Percentiles rank a stretch among this genome's conserved stretches.
phyloP scores from a whole-genome alignment of 352 stramenopile genomes.

The Globisporangium splendens region DNA sequence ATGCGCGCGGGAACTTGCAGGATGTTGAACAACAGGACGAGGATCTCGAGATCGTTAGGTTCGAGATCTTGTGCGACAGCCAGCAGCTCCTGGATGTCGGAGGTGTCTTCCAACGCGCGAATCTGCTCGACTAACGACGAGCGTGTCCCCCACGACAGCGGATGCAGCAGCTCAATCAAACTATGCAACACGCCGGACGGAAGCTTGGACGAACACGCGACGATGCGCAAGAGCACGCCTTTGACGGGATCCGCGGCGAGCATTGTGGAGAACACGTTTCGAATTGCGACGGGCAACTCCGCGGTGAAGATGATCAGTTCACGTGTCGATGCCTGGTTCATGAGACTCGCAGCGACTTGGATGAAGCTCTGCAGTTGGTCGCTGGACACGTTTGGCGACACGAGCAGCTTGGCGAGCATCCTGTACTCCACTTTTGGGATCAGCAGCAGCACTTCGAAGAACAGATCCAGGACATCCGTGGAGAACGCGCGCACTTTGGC shows the following conservation, averaged over 20 bases:
- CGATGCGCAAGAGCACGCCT: slow-evolving; percentile 54
- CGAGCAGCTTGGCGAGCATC: slow-evolving; percentile 46
- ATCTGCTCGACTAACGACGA: slow-evolving; percentile 64
- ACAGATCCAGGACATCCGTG: slow-evolving; percentile 45
- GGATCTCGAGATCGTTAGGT: slow-evolving; percentile 26
- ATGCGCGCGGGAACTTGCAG: slow-evolving; percentile 34
- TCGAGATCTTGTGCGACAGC: slow-evolving; percentile 33
- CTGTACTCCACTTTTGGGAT: slow-evolving; percentile 62
- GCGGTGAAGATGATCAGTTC: slow-evolving; percentile 59
- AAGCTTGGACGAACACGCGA: slow-evolving; percentile 43
- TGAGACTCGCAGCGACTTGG: slow-evolving; percentile 52
- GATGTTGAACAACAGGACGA: slow-evolving; percentile 45
- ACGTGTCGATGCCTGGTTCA: slow-evolving; percentile 67
- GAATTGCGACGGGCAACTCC: slow-evolving; percentile 33
- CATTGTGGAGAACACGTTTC: slow-evolving; percentile 55
- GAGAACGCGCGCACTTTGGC: slow-evolving; percentile 33
- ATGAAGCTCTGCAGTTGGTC: slow-evolving; percentile 41
- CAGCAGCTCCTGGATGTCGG: slow-evolving; percentile 32
- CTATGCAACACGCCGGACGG: slow-evolving; percentile 33
- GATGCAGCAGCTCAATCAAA: slow-evolving; percentile 41
- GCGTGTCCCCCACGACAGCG: slow-evolving; percentile 46
- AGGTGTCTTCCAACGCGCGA: slow-evolving; percentile 34
- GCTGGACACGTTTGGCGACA: slow-evolving; percentile 37
- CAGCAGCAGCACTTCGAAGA: slow-evolving; percentile 64
- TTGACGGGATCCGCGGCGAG: slow-evolving; percentile 35